These are phyloP conservation scores for Myxozyma udenii DNA, from an alignment of 805 yeast species.

Conservation along the genomic window DNA sequence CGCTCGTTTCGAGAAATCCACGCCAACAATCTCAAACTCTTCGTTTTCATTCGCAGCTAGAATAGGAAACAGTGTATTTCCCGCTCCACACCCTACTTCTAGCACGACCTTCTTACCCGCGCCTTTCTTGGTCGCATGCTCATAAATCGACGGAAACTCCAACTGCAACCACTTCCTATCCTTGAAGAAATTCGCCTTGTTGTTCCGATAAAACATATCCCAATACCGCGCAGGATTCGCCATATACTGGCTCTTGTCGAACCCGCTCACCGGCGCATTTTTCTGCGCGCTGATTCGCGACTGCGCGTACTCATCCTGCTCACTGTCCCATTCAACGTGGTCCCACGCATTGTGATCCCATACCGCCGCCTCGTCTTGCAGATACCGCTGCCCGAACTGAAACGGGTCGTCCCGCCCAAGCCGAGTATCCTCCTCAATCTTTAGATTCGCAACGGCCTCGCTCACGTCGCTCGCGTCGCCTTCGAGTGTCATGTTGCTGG, in stretches of 20 bases:
- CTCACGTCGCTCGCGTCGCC: too few species aligned
- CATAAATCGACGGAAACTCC: slow-evolving; percentile 84
- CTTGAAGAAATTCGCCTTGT: slow-evolving; percentile 90
- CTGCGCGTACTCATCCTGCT: slow-evolving; percentile 72
- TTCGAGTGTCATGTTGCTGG: not conserved
- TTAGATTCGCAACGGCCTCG: too few species aligned
- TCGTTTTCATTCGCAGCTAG: slow-evolving; percentile 77
- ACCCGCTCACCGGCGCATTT: slow-evolving; percentile 80
- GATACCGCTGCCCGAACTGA: slow-evolving; percentile 81
- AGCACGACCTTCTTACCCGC: slow-evolving; percentile 70
- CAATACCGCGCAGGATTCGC: slow-evolving; percentile 88
- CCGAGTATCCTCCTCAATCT: too few species aligned
- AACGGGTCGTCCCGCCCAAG: slow-evolving; percentile 53
- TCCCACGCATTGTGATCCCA: slow-evolving; percentile 96
- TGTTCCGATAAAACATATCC: slow-evolving; percentile 90
- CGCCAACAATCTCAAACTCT: slow-evolving; percentile 70
- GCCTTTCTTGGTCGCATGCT: slow-evolving; percentile 63
- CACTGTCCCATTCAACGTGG: slow-evolving; percentile 96
- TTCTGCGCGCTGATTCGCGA: slow-evolving; percentile 70
- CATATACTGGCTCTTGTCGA: slow-evolving; percentile 73
- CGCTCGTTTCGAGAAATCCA: slow-evolving; percentile 86
- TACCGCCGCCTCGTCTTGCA: slow-evolving; percentile 67
- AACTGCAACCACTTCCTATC: slow-evolving; percentile 94
- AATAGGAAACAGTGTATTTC: slow-evolving; percentile 92
- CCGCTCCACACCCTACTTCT: slow-evolving; percentile 98